phyloP scores from a whole-genome alignment of 768 basidiomycete species.

The Lactarius akahatsu region DNA sequence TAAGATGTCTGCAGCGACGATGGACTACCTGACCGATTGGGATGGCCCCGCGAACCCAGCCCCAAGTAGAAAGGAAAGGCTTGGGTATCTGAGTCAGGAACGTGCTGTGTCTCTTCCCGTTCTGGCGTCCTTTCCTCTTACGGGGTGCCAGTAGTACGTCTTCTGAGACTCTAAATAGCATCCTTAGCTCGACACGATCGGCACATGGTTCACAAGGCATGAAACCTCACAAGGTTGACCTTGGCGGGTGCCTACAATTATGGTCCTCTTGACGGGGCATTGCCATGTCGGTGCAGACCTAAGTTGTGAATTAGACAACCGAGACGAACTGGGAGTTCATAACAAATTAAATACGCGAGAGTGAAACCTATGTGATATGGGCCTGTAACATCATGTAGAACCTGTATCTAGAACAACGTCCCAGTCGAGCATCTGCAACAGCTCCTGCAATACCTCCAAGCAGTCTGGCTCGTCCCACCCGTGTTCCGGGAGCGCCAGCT shows the following conservation, averaged over 20 bases:
- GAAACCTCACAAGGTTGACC: background rate
- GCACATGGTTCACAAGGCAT: too few relatives aligned
- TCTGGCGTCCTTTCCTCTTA: background rate
- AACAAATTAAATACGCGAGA: background rate
- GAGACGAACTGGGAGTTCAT: background rate
- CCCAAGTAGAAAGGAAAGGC: background rate
- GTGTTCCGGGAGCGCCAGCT: constrained; percentile 6
- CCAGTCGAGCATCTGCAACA: constrained; percentile 16
- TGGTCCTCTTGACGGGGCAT: background rate
- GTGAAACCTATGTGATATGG: background rate
- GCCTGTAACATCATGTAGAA: background rate
- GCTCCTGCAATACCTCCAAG: constrained; percentile 6
- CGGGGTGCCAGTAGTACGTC: background rate
- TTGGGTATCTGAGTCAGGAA: background rate
- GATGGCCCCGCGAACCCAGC: background rate
- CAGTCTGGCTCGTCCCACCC: constrained; percentile 10
- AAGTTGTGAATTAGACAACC: background rate
- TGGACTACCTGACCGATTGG: background rate
- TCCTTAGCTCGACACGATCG: too few relatives aligned
- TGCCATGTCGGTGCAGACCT: background rate
- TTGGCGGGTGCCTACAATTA: background rate
- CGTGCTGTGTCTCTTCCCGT: background rate
- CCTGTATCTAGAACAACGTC: constrained; percentile 6
- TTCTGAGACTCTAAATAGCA: too few relatives aligned
- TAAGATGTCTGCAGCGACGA: too few relatives aligned